Percentiles rank a stretch among this genome's conserved stretches.
Conservation (phyloP, 2,329 filamentous ascomycete species). For the Leptographium lundbergii region DNA sequence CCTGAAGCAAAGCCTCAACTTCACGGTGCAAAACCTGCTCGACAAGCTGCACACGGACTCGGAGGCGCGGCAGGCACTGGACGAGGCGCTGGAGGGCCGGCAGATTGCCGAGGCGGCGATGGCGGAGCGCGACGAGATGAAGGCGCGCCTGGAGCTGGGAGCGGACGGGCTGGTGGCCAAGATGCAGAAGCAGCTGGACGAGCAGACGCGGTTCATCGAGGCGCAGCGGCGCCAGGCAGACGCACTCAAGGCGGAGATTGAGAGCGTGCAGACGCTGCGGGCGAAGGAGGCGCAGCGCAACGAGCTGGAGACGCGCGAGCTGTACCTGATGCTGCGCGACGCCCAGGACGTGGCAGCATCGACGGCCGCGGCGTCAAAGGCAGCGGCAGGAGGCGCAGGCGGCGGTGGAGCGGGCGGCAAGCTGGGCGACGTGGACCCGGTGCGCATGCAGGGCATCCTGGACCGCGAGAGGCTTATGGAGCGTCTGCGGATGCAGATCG, state of each 20-base stretch:
- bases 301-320: conserved; percentile 87
- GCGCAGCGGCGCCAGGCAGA: conserved; percentile 79
- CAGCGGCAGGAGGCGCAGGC: background rate
- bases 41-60: conserved; percentile 96
- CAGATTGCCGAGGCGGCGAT: conserved; percentile 93
- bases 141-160: conserved; percentile 73
- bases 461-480: conserved; percentile 89
- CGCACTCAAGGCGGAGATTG: conserved; percentile 76
- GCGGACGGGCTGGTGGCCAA: conserved; percentile 90
- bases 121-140: conserved; percentile 93
- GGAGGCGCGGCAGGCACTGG: conserved; percentile 80
- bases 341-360: conserved; percentile 92
- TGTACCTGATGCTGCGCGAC: conserved; percentile 96
- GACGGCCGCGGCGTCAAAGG: conserved; percentile 38
- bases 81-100: conserved; percentile 80
- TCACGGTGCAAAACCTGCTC: conserved; percentile 87
- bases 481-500: conserved; percentile 85
- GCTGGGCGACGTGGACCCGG: conserved; percentile 51
- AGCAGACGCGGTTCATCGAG: conserved; percentile 82
- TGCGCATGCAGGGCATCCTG: conserved; percentile 80
- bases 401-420: conserved; percentile 22
- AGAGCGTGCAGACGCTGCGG: conserved; percentile 71
- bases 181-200: conserved; percentile 84
- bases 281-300: conserved; percentile 88
- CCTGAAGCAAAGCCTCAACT: conserved; percentile 92